Evolutionary conservation across 768 basidiomycete species (phyloP).

Genomic region (Trametes meyenii): DNA sequence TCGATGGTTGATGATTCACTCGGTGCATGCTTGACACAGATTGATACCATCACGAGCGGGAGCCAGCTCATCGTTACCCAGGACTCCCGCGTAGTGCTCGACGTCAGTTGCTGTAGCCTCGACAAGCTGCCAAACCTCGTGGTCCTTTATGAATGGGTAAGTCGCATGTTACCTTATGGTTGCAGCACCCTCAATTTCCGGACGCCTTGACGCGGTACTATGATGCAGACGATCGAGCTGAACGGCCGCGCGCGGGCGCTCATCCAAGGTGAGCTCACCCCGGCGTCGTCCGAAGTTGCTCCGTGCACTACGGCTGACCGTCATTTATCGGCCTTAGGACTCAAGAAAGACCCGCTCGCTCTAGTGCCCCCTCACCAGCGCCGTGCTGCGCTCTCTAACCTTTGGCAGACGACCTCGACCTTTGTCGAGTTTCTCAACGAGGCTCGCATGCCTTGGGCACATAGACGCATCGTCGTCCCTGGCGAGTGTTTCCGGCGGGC

Average conservation of each 20-base stretch:
- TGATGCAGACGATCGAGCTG: neutral
- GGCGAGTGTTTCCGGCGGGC: conserved; percentile 8
- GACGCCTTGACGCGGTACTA: neutral
- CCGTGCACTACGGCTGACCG: neutral
- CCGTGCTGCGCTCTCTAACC: neutral
- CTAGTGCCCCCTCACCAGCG: neutral
- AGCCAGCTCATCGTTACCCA: conserved; percentile 7
- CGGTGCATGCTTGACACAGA: neutral
- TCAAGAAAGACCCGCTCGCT: conserved; percentile 1
- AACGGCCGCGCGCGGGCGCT: neutral
- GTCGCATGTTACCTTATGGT: neutral
- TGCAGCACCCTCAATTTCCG: neutral
- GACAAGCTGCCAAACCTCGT: conserved; percentile 9
- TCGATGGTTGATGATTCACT: neutral
- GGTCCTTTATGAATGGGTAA: conserved; percentile 9
- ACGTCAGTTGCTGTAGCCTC: neutral
- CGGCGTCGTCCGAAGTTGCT: neutral
- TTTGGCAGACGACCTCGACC: neutral
- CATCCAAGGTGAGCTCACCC: neutral
- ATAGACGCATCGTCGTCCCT: neutral
- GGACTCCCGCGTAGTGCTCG: conserved; percentile 3
- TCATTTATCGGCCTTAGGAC: neutral
- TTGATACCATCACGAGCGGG: neutral
- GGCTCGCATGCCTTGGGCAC: neutral
- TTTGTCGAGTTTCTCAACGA: neutral